phyloP scores from a whole-genome alignment of 73 alveolate species.

The Blepharisma stoltei region DNA sequence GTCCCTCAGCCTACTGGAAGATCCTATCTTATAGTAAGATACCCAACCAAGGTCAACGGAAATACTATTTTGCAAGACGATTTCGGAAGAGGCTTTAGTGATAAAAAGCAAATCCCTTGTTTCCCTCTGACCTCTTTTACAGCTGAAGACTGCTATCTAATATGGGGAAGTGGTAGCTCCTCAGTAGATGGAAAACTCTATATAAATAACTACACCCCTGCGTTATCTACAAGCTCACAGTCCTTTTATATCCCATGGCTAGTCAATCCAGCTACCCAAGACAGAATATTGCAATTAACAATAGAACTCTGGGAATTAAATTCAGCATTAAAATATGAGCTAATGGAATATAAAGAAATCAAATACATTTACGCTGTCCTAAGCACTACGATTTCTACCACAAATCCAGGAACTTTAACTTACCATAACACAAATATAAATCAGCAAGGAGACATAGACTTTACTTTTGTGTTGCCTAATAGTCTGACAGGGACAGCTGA shows the following conservation, averaged over 20 bases:
- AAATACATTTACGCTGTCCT: background rate
- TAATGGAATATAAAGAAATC: background rate
- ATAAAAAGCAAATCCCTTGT: background rate
- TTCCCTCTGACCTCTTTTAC: background rate
- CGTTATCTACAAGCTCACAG: background rate
- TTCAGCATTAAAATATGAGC: background rate
- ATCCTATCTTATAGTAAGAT: background rate
- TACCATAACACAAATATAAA: background rate
- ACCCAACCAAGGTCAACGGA: background rate
- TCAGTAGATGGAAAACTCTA: background rate
- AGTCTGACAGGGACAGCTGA: background rate
- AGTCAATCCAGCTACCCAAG: background rate
- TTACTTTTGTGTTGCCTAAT: background rate
- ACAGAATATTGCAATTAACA: background rate
- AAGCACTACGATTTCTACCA: background rate
- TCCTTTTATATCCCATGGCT: constrained; percentile 13
- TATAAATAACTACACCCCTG: background rate
- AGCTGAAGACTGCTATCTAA: background rate
- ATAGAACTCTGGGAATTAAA: constrained; percentile 9
- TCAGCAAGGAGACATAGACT: background rate
- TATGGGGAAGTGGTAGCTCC: background rate
- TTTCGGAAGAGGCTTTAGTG: background rate
- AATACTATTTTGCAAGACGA: background rate
- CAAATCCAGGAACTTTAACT: background rate
- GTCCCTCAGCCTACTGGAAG: constrained; percentile 8